Evolutionary conservation across 257 asterid species (phyloP), one percentile per base, ranked within the genome.

Genomic region (Rauvolfia tetraphylla): DNA sequence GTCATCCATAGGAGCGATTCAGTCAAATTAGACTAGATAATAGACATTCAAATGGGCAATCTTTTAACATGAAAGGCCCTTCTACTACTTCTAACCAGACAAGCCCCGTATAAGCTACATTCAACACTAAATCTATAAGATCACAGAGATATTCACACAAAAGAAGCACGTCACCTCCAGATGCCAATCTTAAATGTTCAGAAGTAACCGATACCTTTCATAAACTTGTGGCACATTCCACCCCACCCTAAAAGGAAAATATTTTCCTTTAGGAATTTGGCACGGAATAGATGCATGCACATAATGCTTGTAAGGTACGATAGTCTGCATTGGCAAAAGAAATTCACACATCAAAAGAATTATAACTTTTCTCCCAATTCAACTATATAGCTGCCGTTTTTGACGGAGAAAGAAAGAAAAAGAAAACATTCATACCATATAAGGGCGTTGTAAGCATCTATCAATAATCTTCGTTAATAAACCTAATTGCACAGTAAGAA

Each of bases 291-390:
- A 34, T 56, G 56, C 75, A 79, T 72, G 77, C 51, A 71, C 66
- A 74, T 31, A 71, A 56, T 67, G 86, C 85, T 75, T 76, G n/a
- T 34, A 80, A 34, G 76, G 68, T 20, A 78, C 27, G 54, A 67
- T 76, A 59, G 69, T 71, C 89, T 87, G 85, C 74, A 56, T 20
- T 31, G 4, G 33, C 23, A 63, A 58, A 74, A 36, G 39, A 20
- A 53, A 54, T 22, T n/a, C 17, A 17, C n/a, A 5, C 3, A 17
- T 39, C 34, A 23, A 39, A 53, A 17, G 5, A 8, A 11, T 34
- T 17, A 42, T 17, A 34, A 51, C 1, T 66, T 17, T 8, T 46
- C 5, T n/a, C 25, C 65, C 29, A 49, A 4, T 68, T 51, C 18
- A 41, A 20, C n/a, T 22, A 41, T 0, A 68, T 3, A 68, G n/a